Conservation (phyloP, 2,329 filamentous ascomycete species). For the Hypocreales sp. region DNA sequence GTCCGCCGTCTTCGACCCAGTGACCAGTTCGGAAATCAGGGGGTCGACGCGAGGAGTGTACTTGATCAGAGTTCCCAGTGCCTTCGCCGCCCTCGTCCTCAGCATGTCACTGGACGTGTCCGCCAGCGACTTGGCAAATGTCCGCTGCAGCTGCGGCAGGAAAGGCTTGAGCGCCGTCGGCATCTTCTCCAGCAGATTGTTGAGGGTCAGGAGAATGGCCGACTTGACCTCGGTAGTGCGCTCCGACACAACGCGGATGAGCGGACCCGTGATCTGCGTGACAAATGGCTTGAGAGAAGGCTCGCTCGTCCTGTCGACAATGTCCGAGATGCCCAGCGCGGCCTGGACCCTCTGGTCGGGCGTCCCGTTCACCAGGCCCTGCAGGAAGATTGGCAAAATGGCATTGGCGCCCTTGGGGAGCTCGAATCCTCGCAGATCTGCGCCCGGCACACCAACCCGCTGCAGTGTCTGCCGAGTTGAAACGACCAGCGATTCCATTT, state of each 20-base stretch:
- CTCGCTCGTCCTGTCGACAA: conserved; percentile 82
- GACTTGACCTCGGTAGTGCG: conserved; percentile 92
- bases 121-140: conserved; percentile 89
- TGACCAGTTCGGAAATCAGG: conserved; percentile 78
- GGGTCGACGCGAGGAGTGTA: conserved; percentile 92
- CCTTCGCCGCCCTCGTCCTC: conserved; percentile 78
- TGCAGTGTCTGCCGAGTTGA: conserved; percentile 77
- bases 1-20: conserved; percentile 83
- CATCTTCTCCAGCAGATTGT: conserved; percentile 93
- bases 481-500: conserved; percentile 85
- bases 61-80: conserved; percentile 86
- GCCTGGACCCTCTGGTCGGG: conserved; percentile 83
- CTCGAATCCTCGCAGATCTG: conserved; percentile 73
- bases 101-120: conserved; percentile 84
- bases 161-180: conserved; percentile 91
- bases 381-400: conserved; percentile 89
- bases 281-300: conserved; percentile 87
- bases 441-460: conserved; percentile 76
- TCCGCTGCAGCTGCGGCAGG: conserved; percentile 87
- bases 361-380: conserved; percentile 93
- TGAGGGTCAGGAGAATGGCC: conserved; percentile 84
- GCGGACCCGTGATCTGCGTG: conserved; percentile 89
- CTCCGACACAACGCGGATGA: conserved; percentile 96
- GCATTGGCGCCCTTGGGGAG: conserved; percentile 96
- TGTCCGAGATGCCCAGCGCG: conserved; percentile 86